Evolutionary conservation across 495 filamentous ascomycete species (phyloP).

Genomic region (Penicillium pancosmium): DNA sequence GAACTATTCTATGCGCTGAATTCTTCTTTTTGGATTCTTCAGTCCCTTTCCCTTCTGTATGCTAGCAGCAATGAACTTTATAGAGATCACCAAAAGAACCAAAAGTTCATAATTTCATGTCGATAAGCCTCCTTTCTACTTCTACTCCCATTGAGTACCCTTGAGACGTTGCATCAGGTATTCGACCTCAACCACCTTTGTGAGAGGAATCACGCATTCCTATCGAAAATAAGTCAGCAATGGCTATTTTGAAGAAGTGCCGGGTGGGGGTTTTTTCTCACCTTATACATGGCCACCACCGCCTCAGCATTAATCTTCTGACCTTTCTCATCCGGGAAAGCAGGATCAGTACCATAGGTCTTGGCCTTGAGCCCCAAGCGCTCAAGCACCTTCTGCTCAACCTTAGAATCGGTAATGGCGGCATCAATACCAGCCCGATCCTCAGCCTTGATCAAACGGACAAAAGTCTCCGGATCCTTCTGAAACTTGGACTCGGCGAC

Average conservation of each 20-base stretch:
- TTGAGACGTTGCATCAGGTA: slow-evolving; percentile 94
- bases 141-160: slow-evolving; percentile 63
- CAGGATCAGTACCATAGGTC: slow-evolving; percentile 93
- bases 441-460: slow-evolving; percentile 72
- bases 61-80: slow-evolving; percentile 13
- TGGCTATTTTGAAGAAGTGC: neutral
- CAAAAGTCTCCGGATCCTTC: slow-evolving; percentile 78
- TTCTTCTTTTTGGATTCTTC: slow-evolving; percentile 15
- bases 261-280: slow-evolving; percentile 28
- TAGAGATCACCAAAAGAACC: slow-evolving; percentile 13
- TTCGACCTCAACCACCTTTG: slow-evolving; percentile 96
- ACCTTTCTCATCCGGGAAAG: slow-evolving; percentile 54
- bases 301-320: slow-evolving; percentile 90
- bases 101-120: slow-evolving; percentile 32
- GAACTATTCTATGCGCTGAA: slow-evolving; percentile 26
- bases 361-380: slow-evolving; percentile 86
- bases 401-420: slow-evolving; percentile 86
- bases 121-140: slow-evolving; percentile 32
- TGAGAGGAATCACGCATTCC: slow-evolving; percentile 94
- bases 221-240: slow-evolving; percentile 28
- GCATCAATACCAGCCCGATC: slow-evolving; percentile 81
- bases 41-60: neutral
- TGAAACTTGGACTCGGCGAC: slow-evolving; percentile 98
- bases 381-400: slow-evolving; percentile 92
- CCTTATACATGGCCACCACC: slow-evolving; percentile 92